These are phyloP conservation scores for Fusarium cyanostomum DNA, from an alignment of 2,329 filamentous ascomycete genomes.

Conservation along the genomic window DNA sequence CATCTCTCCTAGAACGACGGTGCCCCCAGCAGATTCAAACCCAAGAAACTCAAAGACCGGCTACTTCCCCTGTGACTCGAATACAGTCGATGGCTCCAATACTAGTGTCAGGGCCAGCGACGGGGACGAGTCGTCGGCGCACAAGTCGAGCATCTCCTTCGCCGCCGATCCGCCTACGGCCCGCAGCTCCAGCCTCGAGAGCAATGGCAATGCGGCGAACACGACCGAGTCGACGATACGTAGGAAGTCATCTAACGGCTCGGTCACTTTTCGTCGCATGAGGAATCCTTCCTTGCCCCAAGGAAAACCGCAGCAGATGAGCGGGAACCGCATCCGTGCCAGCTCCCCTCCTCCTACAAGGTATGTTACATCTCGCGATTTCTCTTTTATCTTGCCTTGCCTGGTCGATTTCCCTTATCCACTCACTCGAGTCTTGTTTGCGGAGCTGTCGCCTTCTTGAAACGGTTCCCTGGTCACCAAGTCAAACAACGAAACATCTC, in stretches of 20 bases:
- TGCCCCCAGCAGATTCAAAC: slow-evolving; percentile 31
- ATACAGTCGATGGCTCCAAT: slow-evolving; percentile 38
- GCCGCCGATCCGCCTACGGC: slow-evolving; percentile 45
- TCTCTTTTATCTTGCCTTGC: not conserved
- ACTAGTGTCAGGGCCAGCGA: slow-evolving; percentile 40
- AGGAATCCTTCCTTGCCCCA: slow-evolving; percentile 58
- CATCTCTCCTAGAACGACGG: slow-evolving; percentile 53
- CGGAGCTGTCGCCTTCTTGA: not conserved
- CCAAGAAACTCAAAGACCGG: slow-evolving; percentile 20
- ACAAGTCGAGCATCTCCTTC: slow-evolving; percentile 48
- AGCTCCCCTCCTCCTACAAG: slow-evolving; percentile 61
- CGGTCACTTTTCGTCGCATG: slow-evolving; percentile 58
- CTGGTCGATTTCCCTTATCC: not conserved
- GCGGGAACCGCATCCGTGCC: slow-evolving; percentile 53
- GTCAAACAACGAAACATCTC: not conserved
- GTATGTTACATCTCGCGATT: slow-evolving; percentile 48
- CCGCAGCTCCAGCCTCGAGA: slow-evolving; percentile 40
- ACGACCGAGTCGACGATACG: slow-evolving; percentile 35
- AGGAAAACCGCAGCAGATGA: slow-evolving; percentile 57
- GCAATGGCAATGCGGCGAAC: slow-evolving; percentile 39
- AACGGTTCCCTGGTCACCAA: not conserved
- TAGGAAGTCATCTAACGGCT: slow-evolving; percentile 58
- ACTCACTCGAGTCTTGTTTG: not conserved
- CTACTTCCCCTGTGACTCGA: slow-evolving; percentile 42
- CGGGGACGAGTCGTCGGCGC: slow-evolving; percentile 46